Conservation (phyloP, 306 rosid genomes). For the Quercus alba region DNA sequence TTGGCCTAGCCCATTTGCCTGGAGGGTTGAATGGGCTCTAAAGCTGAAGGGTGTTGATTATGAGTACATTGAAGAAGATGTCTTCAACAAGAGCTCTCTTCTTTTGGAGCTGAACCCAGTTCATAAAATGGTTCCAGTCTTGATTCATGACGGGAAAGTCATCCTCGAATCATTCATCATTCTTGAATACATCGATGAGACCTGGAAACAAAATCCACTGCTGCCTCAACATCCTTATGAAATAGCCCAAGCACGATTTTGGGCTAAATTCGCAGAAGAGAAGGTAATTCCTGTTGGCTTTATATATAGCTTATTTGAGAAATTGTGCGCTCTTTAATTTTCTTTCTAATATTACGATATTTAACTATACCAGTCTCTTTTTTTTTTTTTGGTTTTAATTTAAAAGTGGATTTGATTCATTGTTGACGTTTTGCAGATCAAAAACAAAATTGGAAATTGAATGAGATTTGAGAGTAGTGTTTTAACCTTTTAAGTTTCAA, state of each 20-base stretch:
- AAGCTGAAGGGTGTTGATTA: slow-evolving; percentile 43
- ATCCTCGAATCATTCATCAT: neutral
- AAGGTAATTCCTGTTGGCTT: neutral
- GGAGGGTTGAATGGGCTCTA: slow-evolving; percentile 42
- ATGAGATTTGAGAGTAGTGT: too few species aligned
- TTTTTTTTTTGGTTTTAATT: too few species aligned
- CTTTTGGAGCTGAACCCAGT: slow-evolving; percentile 1
- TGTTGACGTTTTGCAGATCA: too few species aligned
- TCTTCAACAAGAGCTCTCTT: slow-evolving; percentile 5
- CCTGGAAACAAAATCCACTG: neutral
- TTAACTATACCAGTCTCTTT: too few species aligned
- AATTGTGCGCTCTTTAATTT: neutral
- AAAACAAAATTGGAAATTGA: too few species aligned
- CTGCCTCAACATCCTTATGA: slow-evolving; percentile 9
- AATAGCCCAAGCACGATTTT: slow-evolving; percentile 1
- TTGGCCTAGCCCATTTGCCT: slow-evolving; percentile 46
- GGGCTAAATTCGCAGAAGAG: slow-evolving; percentile 5
- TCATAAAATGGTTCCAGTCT: neutral
- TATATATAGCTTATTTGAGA: neutral
- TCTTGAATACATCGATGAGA: slow-evolving; percentile 1
- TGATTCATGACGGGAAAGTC: neutral
- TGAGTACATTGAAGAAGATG: slow-evolving; percentile 33
- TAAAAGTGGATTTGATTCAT: too few species aligned
- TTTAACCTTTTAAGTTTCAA: too few species aligned
- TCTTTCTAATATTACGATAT: neutral